Evolutionary conservation across 768 basidiomycete genomes (phyloP).

Genomic region (Hericium coralloides): DNA sequence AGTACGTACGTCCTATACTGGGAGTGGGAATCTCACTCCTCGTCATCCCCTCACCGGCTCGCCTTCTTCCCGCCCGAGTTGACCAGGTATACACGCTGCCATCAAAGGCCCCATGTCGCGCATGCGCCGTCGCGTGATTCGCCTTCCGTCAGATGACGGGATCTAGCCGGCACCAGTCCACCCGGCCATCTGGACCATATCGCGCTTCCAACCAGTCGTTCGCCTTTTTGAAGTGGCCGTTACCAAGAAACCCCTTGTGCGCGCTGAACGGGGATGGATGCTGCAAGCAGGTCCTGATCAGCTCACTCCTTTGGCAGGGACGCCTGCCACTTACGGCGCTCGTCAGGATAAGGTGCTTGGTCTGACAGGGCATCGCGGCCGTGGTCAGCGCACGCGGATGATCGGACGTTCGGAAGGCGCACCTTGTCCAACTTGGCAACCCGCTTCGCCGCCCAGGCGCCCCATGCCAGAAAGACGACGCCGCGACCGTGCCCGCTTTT

Average conservation of each 20-base stretch:
- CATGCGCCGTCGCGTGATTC: background rate
- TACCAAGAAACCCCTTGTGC: slow-evolving; percentile 74
- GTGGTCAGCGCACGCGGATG: background rate
- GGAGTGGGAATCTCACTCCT: background rate
- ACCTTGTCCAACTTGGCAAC: slow-evolving; percentile 73
- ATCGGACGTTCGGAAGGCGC: slow-evolving; percentile 13
- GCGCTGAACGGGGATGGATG: slow-evolving; percentile 85
- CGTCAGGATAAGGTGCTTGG: slow-evolving; percentile 70
- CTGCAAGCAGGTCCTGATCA: slow-evolving; percentile 24
- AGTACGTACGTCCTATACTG: background rate
- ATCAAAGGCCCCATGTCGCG: background rate
- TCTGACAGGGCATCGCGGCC: slow-evolving; percentile 28
- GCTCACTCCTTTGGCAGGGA: background rate
- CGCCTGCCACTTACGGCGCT: slow-evolving; percentile 49
- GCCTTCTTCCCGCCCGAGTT: background rate
- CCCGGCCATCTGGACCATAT: slow-evolving; percentile 62
- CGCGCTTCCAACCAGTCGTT: slow-evolving; percentile 80
- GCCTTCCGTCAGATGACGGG: slow-evolving; percentile 10
- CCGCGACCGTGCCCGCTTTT: slow-evolving; percentile 55
- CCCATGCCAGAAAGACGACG: slow-evolving; percentile 87
- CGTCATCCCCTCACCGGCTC: background rate
- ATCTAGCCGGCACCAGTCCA: slow-evolving; percentile 63
- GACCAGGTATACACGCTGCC: background rate
- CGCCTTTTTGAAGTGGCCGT: slow-evolving; percentile 79
- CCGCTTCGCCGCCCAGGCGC: slow-evolving; percentile 76